A percentile compares a stretch with the other conserved stretches of the same genome.
Conservation (phyloP, 805 yeast species). For the Torulaspora indica region DNA sequence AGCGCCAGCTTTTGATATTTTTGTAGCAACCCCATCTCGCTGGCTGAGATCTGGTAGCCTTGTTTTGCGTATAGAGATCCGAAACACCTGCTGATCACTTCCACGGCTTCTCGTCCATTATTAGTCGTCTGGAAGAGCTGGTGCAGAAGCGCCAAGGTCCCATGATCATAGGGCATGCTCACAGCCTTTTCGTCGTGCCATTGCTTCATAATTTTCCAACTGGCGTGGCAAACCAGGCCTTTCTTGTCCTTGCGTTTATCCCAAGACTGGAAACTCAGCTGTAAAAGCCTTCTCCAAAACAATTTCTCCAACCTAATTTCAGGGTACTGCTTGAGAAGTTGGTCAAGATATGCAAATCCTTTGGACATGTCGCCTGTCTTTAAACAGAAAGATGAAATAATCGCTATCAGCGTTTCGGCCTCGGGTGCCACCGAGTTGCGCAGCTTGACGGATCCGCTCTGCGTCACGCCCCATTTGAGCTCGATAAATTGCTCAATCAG, state of each 20-base stretch:
- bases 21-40: slow-evolving; percentile 13
- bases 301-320: slow-evolving; percentile 16
- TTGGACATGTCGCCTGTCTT: slow-evolving; percentile 15
- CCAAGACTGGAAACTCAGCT: slow-evolving; percentile 21
- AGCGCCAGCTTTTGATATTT: slow-evolving; percentile 25
- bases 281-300: slow-evolving; percentile 29
- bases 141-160: slow-evolving; percentile 18
- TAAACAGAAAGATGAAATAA: slow-evolving; percentile 21
- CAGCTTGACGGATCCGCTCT: neutral
- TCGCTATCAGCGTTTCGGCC: slow-evolving; percentile 20
- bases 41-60: slow-evolving; percentile 2
- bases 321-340: slow-evolving; percentile 22
- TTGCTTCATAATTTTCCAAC: slow-evolving; percentile 25
- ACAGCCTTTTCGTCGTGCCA: slow-evolving; percentile 19
- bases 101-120: slow-evolving; percentile 21
- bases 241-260: slow-evolving; percentile 15
- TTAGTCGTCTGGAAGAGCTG: slow-evolving; percentile 14
- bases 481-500: slow-evolving; percentile 19
- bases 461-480: slow-evolving; percentile 21
- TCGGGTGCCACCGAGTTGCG: slow-evolving; percentile 15
- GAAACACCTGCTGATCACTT: slow-evolving; percentile 14
- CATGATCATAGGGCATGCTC: slow-evolving; percentile 20
- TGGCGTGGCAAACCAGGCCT: slow-evolving; percentile 17
- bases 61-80: slow-evolving; percentile 12
- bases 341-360: slow-evolving; percentile 19